Evolutionary conservation across 441 rosid genomes (phyloP), one percentile per base, ranked within the genome.

Genomic region (Dalechampia spathulata): DNA sequence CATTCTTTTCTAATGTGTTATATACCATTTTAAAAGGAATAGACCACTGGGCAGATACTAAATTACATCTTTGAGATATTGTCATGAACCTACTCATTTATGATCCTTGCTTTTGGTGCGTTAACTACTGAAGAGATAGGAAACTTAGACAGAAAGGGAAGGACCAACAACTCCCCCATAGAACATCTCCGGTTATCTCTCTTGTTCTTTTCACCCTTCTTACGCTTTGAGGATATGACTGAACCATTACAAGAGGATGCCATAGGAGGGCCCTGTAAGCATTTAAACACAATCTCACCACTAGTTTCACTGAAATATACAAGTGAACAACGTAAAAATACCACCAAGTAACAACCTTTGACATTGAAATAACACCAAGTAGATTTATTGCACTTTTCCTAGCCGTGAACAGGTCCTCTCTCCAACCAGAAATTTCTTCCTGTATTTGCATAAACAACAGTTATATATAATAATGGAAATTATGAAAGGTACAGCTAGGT

Each of bases 391-490:
- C 92, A 67, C 97, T 86, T 72, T 86, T 89, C 66, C 95, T 79
- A 58, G 86, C 92, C 12, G 90, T 86, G 72, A 82, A 86, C 67
- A 83, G 78, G 69, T 86, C 92, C 56, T 83, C 96, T 72, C 92
- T 82, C 95, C 96, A 89, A 57, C 92, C 96, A 67, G 92, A 86
- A 68, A 82, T 66, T 72, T 86, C 95, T 69, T 76, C 92, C 96
- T 82, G 70, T 51, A 55, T 36, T 61, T 54, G 49, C 65, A 61
- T 14, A 48, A 34, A 26, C 14, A 39, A 28, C 46, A 70, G 19
- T 46, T 17, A 22, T 4, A 3, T 3, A 50, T 14, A 61, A 48
- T 39, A 45, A 56, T 27, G 43, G 52, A 34, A 64, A 52, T 19
- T 47, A 54, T 60, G 15, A 62, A 22, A 47, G 40, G 52, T 57